These are phyloP conservation scores for Stephanodiscus minutulus DNA, from an alignment of 108 stramenopile species.

Conservation along the genomic window DNA sequence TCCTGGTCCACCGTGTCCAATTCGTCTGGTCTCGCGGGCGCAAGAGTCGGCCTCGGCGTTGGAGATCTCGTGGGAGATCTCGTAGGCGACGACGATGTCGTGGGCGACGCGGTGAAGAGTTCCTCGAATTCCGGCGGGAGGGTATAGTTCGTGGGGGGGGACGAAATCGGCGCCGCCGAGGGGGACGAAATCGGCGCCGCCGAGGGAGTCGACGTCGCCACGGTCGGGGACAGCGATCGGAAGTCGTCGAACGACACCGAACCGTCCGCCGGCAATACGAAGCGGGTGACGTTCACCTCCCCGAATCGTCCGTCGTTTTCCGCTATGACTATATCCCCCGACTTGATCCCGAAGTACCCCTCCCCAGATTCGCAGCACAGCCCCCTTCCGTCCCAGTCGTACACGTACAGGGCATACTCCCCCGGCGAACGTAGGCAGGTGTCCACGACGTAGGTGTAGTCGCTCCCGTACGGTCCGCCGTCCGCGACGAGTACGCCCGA, in stretches of 20 bases:
- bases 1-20: too few relatives aligned
- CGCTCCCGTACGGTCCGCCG: slow-evolving; percentile 39
- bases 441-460: slow-evolving; percentile 22
- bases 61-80: too few relatives aligned
- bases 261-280: slow-evolving; percentile 32
- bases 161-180: too few relatives aligned
- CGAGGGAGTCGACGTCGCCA: background rate
- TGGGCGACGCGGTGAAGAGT: too few relatives aligned
- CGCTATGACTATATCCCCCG: slow-evolving; percentile 24
- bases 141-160: too few relatives aligned
- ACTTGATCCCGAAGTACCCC: slow-evolving; percentile 26
- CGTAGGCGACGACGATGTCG: too few relatives aligned
- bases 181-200: too few relatives aligned
- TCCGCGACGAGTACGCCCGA: slow-evolving; percentile 27
- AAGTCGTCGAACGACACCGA: background rate
- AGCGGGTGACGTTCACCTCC: slow-evolving; percentile 19
- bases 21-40: too few relatives aligned
- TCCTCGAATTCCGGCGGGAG: too few relatives aligned
- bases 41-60: too few relatives aligned
- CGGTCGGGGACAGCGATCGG: slow-evolving; percentile 2
- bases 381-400: slow-evolving; percentile 36
- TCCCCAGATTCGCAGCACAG: slow-evolving; percentile 32
- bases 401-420: slow-evolving; percentile 34
- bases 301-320: slow-evolving; percentile 32
- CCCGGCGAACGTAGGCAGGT: slow-evolving; percentile 32